phyloP scores from a whole-genome alignment of 768 basidiomycete genomes.

The Pulveroboletus sp. region DNA sequence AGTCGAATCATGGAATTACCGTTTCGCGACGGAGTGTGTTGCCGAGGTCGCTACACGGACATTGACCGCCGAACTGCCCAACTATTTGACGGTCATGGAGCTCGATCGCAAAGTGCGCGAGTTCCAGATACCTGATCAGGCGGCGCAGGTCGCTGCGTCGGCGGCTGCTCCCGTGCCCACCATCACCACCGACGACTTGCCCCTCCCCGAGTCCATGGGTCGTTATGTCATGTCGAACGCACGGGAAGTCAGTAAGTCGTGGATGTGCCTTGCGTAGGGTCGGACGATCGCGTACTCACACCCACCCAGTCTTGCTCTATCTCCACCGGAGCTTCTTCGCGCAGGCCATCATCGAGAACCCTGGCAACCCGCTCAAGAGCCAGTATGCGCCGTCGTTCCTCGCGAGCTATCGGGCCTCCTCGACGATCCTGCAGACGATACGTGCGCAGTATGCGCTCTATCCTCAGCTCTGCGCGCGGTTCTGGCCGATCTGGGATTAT shows the following conservation, averaged over 20 bases:
- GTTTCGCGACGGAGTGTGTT: conserved; percentile 62
- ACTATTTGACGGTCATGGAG: conserved; percentile 61
- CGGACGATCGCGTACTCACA: too few species aligned
- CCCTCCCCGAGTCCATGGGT: conserved; percentile 33
- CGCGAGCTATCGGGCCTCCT: conserved; percentile 55
- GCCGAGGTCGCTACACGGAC: conserved; percentile 60
- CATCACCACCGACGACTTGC: conserved; percentile 10
- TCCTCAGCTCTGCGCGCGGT: conserved; percentile 48
- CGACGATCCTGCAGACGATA: conserved; percentile 50
- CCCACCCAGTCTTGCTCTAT: conserved; percentile 56
- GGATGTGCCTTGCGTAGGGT: too few species aligned
- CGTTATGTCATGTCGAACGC: conserved; percentile 34
- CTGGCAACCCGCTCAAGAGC: conserved; percentile 61
- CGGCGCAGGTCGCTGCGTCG: conserved; percentile 37
- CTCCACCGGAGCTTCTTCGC: conserved; percentile 69
- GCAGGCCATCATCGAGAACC: conserved; percentile 64
- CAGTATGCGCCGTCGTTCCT: conserved; percentile 61
- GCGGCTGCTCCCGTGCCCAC: conserved; percentile 19
- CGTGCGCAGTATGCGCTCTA: conserved; percentile 42
- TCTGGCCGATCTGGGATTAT: conserved; percentile 62
- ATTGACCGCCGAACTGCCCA: conserved; percentile 59
- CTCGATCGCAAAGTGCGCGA: conserved; percentile 66
- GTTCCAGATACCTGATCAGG: conserved; percentile 49
- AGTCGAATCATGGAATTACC: conserved; percentile 61
- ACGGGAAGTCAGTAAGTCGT: conserved; percentile 34